These are phyloP conservation scores for Russula compacta DNA, from an alignment of 768 basidiomycete species.

Conservation along the genomic window DNA sequence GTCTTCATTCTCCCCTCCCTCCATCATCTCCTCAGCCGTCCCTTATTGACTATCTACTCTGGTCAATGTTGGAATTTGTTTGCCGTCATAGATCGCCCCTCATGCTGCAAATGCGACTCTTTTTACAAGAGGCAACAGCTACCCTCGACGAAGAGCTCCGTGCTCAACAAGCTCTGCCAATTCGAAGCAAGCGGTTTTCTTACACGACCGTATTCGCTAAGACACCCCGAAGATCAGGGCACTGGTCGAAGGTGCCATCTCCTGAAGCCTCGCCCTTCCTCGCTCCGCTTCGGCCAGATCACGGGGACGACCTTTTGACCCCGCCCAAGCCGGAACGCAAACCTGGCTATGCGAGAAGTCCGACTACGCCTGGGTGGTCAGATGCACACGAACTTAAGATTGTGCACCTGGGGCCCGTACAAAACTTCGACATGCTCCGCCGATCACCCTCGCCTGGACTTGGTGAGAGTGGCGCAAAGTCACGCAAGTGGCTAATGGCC, in stretches of 20 bases:
- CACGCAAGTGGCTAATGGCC: conserved; percentile 6
- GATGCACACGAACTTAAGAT: conserved; percentile 39
- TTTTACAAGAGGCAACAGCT: conserved; percentile 55
- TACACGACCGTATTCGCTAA: conserved; percentile 44
- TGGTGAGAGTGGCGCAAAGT: conserved; percentile 1
- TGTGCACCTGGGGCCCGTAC: conserved; percentile 51
- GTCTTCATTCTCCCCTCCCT: conserved; percentile 24
- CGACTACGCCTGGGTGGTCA: conserved; percentile 27
- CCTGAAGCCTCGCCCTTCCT: conserved; percentile 37
- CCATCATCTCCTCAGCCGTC: conserved; percentile 35
- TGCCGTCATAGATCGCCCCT: conserved; percentile 56
- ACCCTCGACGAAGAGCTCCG: conserved; percentile 45
- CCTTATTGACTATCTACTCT: conserved; percentile 59
- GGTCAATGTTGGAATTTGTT: conserved; percentile 63
- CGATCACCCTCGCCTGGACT: conserved; percentile 6
- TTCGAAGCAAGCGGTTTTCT: conserved; percentile 36
- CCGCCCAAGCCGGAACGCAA: conserved; percentile 24
- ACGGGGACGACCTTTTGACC: conserved; percentile 10
- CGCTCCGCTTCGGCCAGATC: conserved; percentile 23
- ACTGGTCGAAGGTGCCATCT: conserved; percentile 29
- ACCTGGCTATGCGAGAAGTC: conserved; percentile 36
- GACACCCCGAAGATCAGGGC: conserved; percentile 39
- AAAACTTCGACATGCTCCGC: conserved; percentile 24
- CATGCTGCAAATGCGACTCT: conserved; percentile 53
- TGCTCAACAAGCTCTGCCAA: conserved; percentile 21